Conservation (phyloP, 78 protist genomes). For the Guillardia theta region DNA sequence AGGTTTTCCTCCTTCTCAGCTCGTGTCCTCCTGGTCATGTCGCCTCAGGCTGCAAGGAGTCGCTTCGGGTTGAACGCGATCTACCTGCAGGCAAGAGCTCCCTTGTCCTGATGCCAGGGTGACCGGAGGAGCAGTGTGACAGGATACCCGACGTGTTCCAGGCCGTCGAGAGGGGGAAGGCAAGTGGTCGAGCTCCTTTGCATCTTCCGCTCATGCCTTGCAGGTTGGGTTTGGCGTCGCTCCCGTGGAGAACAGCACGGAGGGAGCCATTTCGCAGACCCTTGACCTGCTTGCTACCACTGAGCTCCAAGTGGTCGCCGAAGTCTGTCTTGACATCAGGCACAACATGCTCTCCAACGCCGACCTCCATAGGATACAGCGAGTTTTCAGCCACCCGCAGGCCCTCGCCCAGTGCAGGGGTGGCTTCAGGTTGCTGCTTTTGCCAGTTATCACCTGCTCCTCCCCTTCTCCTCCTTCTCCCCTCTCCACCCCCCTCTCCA, state of each 20-base stretch:
- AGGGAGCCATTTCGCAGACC: neutral
- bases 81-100: neutral
- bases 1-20: neutral
- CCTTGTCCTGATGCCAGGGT: too few species aligned
- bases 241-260: neutral
- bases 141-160: neutral
- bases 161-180: neutral
- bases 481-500: neutral
- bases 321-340: neutral
- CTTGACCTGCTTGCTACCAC: neutral
- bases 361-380: neutral
- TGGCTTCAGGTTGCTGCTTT: neutral
- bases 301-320: neutral
- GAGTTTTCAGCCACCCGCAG: neutral
- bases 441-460: neutral
- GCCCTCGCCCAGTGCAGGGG: neutral
- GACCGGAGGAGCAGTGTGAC: conserved; percentile 32
- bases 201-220: neutral
- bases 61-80: neutral
- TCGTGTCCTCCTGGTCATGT: neutral
- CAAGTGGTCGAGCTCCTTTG: neutral
- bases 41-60: neutral
- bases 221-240: neutral
- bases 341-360: conserved; percentile 14
- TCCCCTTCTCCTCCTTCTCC: neutral